Evolutionary conservation across 768 basidiomycete species (phyloP).

Genomic region (Sporobolomyces pararoseus): DNA sequence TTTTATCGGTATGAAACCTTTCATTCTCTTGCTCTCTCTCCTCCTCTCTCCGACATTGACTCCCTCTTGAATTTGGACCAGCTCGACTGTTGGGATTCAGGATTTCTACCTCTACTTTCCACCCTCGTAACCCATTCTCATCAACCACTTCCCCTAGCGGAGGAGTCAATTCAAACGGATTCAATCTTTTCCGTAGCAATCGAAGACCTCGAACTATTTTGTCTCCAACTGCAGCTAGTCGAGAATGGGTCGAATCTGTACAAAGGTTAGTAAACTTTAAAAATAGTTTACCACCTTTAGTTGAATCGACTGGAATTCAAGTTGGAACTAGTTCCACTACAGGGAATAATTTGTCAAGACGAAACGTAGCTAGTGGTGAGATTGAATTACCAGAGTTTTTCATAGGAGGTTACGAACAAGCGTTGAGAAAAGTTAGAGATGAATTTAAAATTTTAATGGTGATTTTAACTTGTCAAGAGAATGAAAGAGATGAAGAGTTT

Average conservation of each 20-base stretch:
- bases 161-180: too few relatives aligned
- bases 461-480: constrained; percentile 78
- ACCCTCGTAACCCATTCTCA: constrained; percentile 48
- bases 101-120: constrained; percentile 55
- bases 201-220: not conserved
- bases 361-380: constrained; percentile 1
- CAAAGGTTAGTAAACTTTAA: constrained; percentile 61
- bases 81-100: constrained; percentile 43
- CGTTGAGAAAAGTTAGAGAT: constrained; percentile 64
- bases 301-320: too few relatives aligned
- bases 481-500: constrained; percentile 82
- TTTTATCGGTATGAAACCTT: constrained; percentile 10
- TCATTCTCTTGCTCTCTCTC: not conserved
- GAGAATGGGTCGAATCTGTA: constrained; percentile 71
- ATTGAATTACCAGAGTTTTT: constrained; percentile 73
- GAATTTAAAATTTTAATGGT: constrained; percentile 73
- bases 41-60: not conserved
- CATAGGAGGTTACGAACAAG: constrained; percentile 74
- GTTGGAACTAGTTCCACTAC: too few relatives aligned
- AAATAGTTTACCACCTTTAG: too few relatives aligned
- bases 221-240: constrained; percentile 59
- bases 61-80: not conserved
- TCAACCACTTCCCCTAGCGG: not conserved
- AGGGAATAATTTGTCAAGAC: not conserved
- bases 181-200: not conserved